Conservation (phyloP, 2,329 filamentous ascomycete genomes). For the Xylariaceae sp. region DNA sequence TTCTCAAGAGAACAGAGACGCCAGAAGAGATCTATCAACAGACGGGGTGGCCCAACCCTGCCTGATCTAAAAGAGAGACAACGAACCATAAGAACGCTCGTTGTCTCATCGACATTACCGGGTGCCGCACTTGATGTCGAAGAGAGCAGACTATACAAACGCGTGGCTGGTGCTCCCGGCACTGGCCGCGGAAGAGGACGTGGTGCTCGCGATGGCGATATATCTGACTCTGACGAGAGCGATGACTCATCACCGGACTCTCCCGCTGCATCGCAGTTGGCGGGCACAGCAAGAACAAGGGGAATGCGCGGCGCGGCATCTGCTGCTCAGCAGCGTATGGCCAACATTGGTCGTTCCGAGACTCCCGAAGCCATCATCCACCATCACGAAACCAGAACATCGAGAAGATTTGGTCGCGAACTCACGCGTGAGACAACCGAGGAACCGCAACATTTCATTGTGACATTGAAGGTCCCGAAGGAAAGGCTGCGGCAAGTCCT, state of each 20-base stretch:
- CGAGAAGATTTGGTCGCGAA: constrained; percentile 59
- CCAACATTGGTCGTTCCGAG: constrained; percentile 76
- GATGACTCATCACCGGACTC: constrained; percentile 86
- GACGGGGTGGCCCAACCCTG: constrained; percentile 84
- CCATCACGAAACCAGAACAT: constrained; percentile 71
- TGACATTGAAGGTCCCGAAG: constrained; percentile 72
- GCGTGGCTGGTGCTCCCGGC: constrained; percentile 57
- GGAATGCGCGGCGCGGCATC: constrained; percentile 86
- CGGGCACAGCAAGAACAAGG: constrained; percentile 80
- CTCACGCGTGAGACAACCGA: constrained; percentile 75
- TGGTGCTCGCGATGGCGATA: constrained; percentile 62
- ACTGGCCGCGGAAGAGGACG: constrained; percentile 53
- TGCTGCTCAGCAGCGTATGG: constrained; percentile 84
- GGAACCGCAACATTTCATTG: constrained; percentile 65
- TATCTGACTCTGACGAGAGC: constrained; percentile 87
- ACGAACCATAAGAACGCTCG: constrained; percentile 85
- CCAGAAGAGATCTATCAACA: constrained; percentile 92
- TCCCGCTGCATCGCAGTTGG: constrained; percentile 71
- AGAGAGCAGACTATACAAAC: constrained; percentile 84
- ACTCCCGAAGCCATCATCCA: constrained; percentile 76
- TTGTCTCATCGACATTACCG: constrained; percentile 89
- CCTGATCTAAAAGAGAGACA: constrained; percentile 96
- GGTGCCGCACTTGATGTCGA: constrained; percentile 78
- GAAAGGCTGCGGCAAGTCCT: constrained; percentile 69
- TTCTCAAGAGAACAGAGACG: constrained; percentile 91